Evolutionary conservation across 2,329 filamentous ascomycete genomes (phyloP).

Genomic region (Diplodia intermedia): DNA sequence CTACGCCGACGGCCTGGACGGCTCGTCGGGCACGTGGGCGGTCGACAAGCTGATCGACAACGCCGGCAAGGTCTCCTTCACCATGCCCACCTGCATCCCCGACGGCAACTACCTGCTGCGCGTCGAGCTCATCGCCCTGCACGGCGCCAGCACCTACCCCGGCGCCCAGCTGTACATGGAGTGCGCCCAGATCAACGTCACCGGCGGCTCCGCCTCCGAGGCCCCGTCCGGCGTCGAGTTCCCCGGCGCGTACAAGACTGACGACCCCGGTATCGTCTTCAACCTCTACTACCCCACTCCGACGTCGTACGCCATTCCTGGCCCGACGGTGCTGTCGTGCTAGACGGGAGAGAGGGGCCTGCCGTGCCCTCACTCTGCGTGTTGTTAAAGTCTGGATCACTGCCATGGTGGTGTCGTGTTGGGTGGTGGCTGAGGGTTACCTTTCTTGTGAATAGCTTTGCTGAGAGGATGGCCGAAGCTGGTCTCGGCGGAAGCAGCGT

Average conservation of each 20-base stretch:
- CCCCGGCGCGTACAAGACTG: conserved; percentile 57
- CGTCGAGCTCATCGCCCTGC: conserved; percentile 54
- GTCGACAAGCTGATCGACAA: conserved; percentile 51
- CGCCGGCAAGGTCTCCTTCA: conserved; percentile 53
- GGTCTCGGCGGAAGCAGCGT: neutral
- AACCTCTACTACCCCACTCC: conserved; percentile 49
- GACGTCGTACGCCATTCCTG: conserved; percentile 43
- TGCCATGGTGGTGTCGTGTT: neutral
- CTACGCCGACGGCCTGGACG: conserved; percentile 47
- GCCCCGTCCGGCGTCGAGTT: conserved; percentile 52
- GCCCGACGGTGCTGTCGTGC: conserved; percentile 53
- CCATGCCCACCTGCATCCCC: conserved; percentile 48
- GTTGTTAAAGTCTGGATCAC: neutral
- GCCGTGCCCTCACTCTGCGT: neutral
- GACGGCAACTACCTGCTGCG: conserved; percentile 53
- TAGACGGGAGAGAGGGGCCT: conserved; percentile 39
- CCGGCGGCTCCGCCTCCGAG: conserved; percentile 35
- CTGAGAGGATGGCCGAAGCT: neutral
- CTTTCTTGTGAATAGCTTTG: conserved; percentile 6
- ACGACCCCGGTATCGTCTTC: conserved; percentile 58
- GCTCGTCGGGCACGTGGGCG: conserved; percentile 51
- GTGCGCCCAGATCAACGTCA: conserved; percentile 48
- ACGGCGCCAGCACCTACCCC: conserved; percentile 46
- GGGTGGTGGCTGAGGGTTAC: neutral
- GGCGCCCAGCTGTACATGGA: conserved; percentile 56